A percentile compares a stretch with the other conserved stretches of the same genome.
These are phyloP conservation scores for Pleoardoris graminearum DNA, from an alignment of 2,329 filamentous ascomycete genomes.

Conservation along the genomic window DNA sequence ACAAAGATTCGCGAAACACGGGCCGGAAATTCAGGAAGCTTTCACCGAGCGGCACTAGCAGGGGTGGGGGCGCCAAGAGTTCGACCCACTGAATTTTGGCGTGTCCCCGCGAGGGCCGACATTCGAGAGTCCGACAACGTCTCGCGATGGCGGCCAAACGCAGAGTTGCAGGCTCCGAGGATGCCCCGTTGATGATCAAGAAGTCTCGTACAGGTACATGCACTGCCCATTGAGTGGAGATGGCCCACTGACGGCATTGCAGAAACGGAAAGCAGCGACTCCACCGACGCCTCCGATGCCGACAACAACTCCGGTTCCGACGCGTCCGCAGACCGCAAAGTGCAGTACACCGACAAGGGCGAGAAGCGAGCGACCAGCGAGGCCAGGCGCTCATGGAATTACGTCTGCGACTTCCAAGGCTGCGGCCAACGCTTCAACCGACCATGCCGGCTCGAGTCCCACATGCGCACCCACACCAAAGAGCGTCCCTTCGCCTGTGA, in stretches of 20 bases:
- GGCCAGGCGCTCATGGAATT: conserved; percentile 69
- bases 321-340: conserved; percentile 27
- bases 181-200: conserved; percentile 19
- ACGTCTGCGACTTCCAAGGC: conserved; percentile 71
- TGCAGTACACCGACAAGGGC: conserved; percentile 36
- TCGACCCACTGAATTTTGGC: conserved; percentile 5
- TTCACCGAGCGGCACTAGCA: conserved; percentile 10
- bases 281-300: background rate
- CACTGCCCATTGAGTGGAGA: background rate
- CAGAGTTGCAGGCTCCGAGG: conserved; percentile 18
- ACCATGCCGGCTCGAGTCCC: conserved; percentile 73
- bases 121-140: background rate
- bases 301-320: conserved; percentile 19
- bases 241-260: background rate
- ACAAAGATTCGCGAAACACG: conserved; percentile 14
- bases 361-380: conserved; percentile 35
- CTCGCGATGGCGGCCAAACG: conserved; percentile 35
- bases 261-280: background rate
- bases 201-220: conserved; percentile 31
- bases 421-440: conserved; percentile 88
- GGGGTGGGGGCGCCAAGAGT: background rate
- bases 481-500: conserved; percentile 78
- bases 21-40: conserved; percentile 16
- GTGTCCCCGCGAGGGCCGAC: background rate
- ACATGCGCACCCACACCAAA: conserved; percentile 82